Base-by-base conservation (phyloP, 169 alveolate species). In the Plasmodium inui region DNA sequence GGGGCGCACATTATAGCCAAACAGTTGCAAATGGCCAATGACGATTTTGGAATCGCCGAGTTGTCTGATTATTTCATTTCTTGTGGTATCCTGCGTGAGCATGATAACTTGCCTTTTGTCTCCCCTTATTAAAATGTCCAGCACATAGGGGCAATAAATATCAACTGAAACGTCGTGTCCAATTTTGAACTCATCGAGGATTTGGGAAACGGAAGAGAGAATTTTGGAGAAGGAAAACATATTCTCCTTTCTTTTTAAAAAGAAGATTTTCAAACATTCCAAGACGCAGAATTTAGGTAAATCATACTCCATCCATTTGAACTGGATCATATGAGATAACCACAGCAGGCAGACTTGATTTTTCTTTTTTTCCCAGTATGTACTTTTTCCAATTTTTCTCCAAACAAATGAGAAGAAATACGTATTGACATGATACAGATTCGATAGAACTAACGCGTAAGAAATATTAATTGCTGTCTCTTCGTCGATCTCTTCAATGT, bases 351-450 rank as follows among this genome's bases (percentile, higher is more conserved):
- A 96, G 22, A 95, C 89, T 61, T 92, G 92, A 37, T 74, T 76
- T 71, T 94, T 94, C 80, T 90, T 76, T 37, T 83, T 88, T 61
- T 96, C 98, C 98, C 98, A 96, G 12, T 67, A 92, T 30, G 95
- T 88, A 1, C 94, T 95, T 46, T 95, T 94, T 28, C 96, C 98
- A 39, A 96, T 95, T 73, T 78, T 96, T 70, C 98, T 94, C 97
- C 97, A 94, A 39, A 96, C 80, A 83, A 92, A 96, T 22, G 97
- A 83, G 55, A 92, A 94, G 32, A 96, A 78, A 83, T 96, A 96
- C 22, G 92, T 71, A 86, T 96, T 96, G 41, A 84, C 39, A 74
- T 95, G 95, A 92, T 79, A 81, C 26, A 82, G 12, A 84, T 92
- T 82, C 14, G 96, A 88, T 39, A 93, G 88, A 50, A 95, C 83